Percentiles rank a stretch among this genome's conserved stretches.
These are phyloP conservation scores for Geotrichum aggregatum DNA, from an alignment of 1,139 yeast species.

Conservation along the genomic window DNA sequence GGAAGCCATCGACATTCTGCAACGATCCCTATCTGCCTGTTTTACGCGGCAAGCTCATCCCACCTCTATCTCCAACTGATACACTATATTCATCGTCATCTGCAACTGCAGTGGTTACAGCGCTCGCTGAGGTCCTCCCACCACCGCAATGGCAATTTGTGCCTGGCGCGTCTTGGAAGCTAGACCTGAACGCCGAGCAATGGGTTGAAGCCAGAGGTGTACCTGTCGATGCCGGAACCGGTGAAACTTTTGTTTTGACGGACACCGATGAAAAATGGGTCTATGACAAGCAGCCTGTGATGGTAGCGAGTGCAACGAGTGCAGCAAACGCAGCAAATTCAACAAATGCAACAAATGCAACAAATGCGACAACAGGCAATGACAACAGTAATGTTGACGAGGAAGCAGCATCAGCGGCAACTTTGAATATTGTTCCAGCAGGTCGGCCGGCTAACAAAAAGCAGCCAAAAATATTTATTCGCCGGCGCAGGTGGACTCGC, in stretches of 20 bases:
- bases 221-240: conserved; percentile 15
- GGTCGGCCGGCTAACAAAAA: no score
- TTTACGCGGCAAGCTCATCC: conserved; percentile 5
- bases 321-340: no score
- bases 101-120: not conserved
- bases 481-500: conserved; percentile 34
- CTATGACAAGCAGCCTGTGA: conserved; percentile 26
- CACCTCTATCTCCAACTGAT: not conserved
- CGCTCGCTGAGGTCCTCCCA: conserved; percentile 28
- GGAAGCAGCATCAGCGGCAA: no score
- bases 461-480: conserved; percentile 2
- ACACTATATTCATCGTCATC: not conserved
- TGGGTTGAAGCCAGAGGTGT: conserved; percentile 30
- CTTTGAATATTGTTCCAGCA: no score
- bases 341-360: no score
- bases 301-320: not conserved
- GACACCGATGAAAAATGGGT: conserved; percentile 35
- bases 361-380: no score
- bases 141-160: conserved; percentile 33
- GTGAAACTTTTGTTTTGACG: conserved; percentile 1
- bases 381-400: not conserved
- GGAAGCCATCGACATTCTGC: conserved; percentile 45
- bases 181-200: conserved; percentile 30
- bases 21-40: conserved; percentile 28
- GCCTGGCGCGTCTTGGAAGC: conserved; percentile 28